Base-by-base conservation (phyloP, 2,329 filamentous ascomycete species). In the Apiospora phragmitis region DNA sequence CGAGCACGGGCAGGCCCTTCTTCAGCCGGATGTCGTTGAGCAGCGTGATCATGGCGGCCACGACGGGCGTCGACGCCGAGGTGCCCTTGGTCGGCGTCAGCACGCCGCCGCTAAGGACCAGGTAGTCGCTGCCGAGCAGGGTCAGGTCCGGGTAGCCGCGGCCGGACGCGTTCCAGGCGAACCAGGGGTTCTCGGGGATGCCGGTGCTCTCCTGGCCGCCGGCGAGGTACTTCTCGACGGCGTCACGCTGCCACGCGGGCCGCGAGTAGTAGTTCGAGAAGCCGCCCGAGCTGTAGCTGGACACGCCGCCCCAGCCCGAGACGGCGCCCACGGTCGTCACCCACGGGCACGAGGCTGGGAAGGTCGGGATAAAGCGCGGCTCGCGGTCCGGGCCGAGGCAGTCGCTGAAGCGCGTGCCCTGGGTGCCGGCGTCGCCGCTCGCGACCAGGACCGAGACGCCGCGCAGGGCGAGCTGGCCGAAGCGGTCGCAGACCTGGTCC, bases 401-500 rank as follows among this genome's bases (percentile, higher is more conserved):
- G 9, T 83, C 81, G 29, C 71, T 73, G 71, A 83, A 79, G 75
- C 87, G 89, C 4, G 83, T 82, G 16, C 82, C 81, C 14, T 88
- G 88, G 8, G 89, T 83, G 32, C 90, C 77, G 14, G 76, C 73
- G 74, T 93, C 90, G 2, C 91, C 91, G 24, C 85, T 87, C 14
- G 85, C 85, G 77, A 90, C 89, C 69, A 93, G 83, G 18, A 92
- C 82, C 0, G 88, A 87, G 21, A 92, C 87, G 4, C 91, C 91
- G 21, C 90, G 87, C 0, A 87, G 87, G n/a, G 89, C 90, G 14
- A 93, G 85, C 75, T 91, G 88, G 7, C 87, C 89, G 72, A 91
- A 90, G 62, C 89, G 82, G 74, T 84, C 83, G 81, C 91, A 93
- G 9, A 88, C 87, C 21, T 85, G 82, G 65, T 83, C 82, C 11